Conservation (phyloP, 371 early-diverging fungal species). For the Zopfochytrium polystomum region DNA sequence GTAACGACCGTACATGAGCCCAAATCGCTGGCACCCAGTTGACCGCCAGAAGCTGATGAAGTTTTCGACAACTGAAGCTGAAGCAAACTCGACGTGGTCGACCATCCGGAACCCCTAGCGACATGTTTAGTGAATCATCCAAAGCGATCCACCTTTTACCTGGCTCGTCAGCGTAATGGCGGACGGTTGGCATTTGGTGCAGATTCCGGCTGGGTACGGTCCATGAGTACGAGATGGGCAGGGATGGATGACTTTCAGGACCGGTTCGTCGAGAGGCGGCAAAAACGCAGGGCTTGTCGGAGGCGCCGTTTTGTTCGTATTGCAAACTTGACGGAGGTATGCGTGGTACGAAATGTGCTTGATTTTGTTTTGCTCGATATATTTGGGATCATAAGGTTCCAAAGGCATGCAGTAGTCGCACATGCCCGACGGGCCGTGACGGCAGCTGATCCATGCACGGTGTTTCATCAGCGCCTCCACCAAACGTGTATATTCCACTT, state of each 20-base stretch:
- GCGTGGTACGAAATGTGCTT: slow-evolving; percentile 97
- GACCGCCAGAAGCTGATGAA: slow-evolving; percentile 87
- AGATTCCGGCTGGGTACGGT: slow-evolving; percentile 92
- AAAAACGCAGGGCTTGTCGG: slow-evolving; percentile 33
- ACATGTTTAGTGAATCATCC: slow-evolving; percentile 20
- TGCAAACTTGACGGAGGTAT: slow-evolving; percentile 74
- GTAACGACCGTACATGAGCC: slow-evolving; percentile 92
- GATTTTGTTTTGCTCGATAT: slow-evolving; percentile 85
- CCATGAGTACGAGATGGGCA: slow-evolving; percentile 79
- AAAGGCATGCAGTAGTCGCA: slow-evolving; percentile 97
- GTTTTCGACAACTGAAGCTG: slow-evolving; percentile 75
- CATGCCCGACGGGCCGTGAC: slow-evolving; percentile 89
- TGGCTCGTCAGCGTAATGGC: slow-evolving; percentile 88
- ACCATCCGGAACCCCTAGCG: slow-evolving; percentile 89
- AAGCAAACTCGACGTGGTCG: slow-evolving; percentile 98
- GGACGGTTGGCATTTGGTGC: slow-evolving; percentile 96
- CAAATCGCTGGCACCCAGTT: slow-evolving; percentile 88
- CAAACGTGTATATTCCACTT: no score
- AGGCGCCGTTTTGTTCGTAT: slow-evolving; percentile 56
- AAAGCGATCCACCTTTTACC: slow-evolving; percentile 37
- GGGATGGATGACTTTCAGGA: slow-evolving; percentile 71
- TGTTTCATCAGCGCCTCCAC: no score
- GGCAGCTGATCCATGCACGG: slow-evolving; percentile 63
- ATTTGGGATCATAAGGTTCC: slow-evolving; percentile 87
- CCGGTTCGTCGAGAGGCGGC: slow-evolving; percentile 84